These are phyloP conservation scores for Solanum ossicruentum DNA, from an alignment of 257 asterid species.

Conservation along the genomic window DNA sequence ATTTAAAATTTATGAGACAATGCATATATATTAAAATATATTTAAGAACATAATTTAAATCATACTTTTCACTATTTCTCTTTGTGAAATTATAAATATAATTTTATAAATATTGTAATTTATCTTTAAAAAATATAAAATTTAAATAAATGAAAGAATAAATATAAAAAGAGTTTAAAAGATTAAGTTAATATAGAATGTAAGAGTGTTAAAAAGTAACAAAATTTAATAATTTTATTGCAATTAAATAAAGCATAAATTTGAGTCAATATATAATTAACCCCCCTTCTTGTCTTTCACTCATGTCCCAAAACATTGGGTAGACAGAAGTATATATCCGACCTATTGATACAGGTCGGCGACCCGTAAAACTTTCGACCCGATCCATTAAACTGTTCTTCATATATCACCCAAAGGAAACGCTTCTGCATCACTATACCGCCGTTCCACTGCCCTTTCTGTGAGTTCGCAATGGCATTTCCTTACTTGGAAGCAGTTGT, in stretches of 20 bases:
- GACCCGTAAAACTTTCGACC: neutral
- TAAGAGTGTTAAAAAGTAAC: too few relatives aligned
- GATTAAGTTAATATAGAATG: too few relatives aligned
- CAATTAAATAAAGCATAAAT: neutral
- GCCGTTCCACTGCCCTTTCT: neutral
- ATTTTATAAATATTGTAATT: too few relatives aligned
- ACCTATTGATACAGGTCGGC: neutral
- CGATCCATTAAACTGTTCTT: neutral
- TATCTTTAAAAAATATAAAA: too few relatives aligned
- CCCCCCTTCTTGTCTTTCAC: neutral
- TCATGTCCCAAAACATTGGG: neutral
- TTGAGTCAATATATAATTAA: neutral
- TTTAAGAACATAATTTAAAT: too few relatives aligned
- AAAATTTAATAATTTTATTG: too few relatives aligned
- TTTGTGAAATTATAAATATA: too few relatives aligned
- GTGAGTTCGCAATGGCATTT: conserved; percentile 54
- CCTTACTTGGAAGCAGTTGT: conserved; percentile 85
- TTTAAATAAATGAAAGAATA: too few relatives aligned
- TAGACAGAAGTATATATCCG: neutral
- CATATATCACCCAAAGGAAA: neutral
- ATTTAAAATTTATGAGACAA: too few relatives aligned
- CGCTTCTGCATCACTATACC: neutral
- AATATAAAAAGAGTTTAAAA: too few relatives aligned
- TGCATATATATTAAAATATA: too few relatives aligned
- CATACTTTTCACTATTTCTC: too few relatives aligned